phyloP scores from a whole-genome alignment of 148 eudicot genomes.

The Diospyros lotus region DNA sequence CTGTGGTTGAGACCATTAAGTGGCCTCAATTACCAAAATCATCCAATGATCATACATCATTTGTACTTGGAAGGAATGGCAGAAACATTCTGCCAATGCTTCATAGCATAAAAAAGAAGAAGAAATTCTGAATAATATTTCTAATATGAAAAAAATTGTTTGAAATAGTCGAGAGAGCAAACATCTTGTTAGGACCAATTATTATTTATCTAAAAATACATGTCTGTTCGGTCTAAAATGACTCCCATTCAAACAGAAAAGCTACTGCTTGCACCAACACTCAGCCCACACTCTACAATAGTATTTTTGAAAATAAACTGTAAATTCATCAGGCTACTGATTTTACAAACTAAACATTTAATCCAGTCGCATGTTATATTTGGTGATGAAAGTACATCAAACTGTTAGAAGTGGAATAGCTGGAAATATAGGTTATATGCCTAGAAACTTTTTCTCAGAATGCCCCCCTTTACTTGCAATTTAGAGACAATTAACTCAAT shows the following conservation, averaged over 20 bases:
- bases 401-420: not conserved
- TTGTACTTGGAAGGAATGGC: no score
- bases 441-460: not conserved
- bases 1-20: no score
- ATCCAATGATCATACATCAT: no score
- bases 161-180: no score
- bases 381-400: not conserved
- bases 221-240: not conserved
- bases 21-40: no score
- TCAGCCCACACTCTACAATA: not conserved
- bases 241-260: not conserved
- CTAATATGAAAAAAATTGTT: no score
- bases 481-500: not conserved
- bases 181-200: not conserved
- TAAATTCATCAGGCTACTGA: not conserved
- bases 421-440: not conserved
- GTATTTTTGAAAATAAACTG: not conserved
- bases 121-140: no score
- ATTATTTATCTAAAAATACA: not conserved
- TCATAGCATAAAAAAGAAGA: no score
- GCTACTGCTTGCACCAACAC: not conserved
- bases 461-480: not conserved
- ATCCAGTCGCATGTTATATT: not conserved
- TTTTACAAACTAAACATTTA: not conserved
- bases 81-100: no score